Percentiles rank a stretch among this genome's conserved stretches.
These are phyloP conservation scores for Fomitopsis serialis DNA, from an alignment of 768 basidiomycete species.

Conservation along the genomic window DNA sequence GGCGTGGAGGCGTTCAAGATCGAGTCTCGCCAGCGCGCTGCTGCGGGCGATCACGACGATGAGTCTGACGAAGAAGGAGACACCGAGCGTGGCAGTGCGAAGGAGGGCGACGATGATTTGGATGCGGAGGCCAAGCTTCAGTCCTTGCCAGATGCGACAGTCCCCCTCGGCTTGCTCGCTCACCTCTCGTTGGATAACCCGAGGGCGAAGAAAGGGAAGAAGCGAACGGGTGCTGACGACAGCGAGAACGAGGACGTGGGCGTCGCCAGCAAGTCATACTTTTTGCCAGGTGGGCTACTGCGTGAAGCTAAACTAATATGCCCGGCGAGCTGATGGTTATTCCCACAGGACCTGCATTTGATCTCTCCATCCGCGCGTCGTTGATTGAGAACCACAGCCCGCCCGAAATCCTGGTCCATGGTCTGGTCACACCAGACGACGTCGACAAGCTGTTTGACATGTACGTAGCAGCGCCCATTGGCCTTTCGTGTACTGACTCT, in stretches of 20 bases:
- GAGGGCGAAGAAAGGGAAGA: conserved; percentile 38
- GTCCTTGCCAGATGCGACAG: conserved; percentile 61
- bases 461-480: conserved; percentile 35
- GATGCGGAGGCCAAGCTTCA: conserved; percentile 42
- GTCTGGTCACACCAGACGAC: conserved; percentile 70
- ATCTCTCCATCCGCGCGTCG: conserved; percentile 62
- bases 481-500: conserved; percentile 6
- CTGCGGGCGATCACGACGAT: conserved; percentile 22
- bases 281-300: conserved; percentile 58
- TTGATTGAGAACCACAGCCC: conserved; percentile 76
- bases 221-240: conserved; percentile 14
- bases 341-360: conserved; percentile 57
- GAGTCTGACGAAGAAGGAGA: conserved; percentile 16
- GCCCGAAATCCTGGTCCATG: conserved; percentile 78
- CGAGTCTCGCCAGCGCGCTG: conserved; percentile 27
- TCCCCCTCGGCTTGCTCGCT: conserved; percentile 73
- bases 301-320: too few relatives aligned
- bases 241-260: conserved; percentile 60
- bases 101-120: conserved; percentile 20
- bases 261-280: conserved; percentile 76
- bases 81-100: conserved; percentile 22
- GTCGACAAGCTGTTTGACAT: conserved; percentile 83
- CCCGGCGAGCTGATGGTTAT: not conserved
- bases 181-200: conserved; percentile 60
- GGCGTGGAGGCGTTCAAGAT: conserved; percentile 41